These are phyloP conservation scores for Solanum gracilifrons DNA, from an alignment of 257 asterid species.

Conservation along the genomic window DNA sequence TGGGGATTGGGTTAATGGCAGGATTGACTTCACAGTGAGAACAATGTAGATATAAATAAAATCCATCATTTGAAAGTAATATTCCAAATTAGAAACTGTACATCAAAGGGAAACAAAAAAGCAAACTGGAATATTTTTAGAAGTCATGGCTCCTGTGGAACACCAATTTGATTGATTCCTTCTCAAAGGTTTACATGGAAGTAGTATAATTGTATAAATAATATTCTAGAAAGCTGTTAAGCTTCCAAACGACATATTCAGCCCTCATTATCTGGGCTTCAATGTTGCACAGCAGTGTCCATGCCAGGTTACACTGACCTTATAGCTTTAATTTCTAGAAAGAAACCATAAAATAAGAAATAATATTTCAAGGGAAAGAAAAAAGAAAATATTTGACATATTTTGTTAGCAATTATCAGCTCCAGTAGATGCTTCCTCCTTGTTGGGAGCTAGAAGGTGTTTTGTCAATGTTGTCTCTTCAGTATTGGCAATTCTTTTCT, in stretches of 20 bases:
- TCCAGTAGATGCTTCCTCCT: conserved; percentile 20
- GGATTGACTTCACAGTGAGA: not conserved
- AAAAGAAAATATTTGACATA: not conserved
- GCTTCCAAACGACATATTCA: not conserved
- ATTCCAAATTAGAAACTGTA: not conserved
- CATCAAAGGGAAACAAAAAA: not conserved
- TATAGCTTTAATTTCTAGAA: not conserved
- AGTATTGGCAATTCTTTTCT: conserved; percentile 25
- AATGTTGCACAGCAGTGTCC: not conserved
- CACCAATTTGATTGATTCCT: not conserved
- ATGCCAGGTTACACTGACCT: conserved; percentile 1
- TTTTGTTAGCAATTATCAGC: conserved; percentile 18
- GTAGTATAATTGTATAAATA: not conserved
- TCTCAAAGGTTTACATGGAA: not conserved
- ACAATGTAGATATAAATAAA: not conserved
- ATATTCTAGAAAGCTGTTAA: not conserved
- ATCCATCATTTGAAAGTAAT: not conserved
- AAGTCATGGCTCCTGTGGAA: not conserved
- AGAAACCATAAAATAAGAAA: not conserved
- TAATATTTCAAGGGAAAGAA: not conserved
- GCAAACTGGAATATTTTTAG: not conserved
- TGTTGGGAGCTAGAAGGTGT: conserved; percentile 34
- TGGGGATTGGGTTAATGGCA: not conserved
- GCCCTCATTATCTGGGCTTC: not conserved
- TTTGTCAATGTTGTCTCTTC: conserved; percentile 43